phyloP scores from a whole-genome alignment of 2,329 filamentous ascomycete genomes.

The Teratosphaeria pseudoeucalypti region DNA sequence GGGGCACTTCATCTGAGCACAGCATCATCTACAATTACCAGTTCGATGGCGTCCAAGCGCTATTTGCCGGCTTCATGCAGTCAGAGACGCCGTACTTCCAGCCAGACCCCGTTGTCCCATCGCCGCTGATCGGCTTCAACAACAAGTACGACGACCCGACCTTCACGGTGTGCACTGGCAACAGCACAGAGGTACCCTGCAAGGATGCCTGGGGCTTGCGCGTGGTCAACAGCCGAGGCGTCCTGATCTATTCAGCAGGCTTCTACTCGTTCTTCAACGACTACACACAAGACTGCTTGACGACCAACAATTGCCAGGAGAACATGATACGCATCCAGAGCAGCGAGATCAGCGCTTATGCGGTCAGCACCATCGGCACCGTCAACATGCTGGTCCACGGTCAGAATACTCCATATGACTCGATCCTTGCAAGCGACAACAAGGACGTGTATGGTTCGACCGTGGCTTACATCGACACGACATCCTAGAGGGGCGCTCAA shows the following conservation, averaged over 20 bases:
- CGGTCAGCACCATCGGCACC: constrained; percentile 38
- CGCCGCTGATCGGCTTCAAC: constrained; percentile 43
- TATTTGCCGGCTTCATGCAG: constrained; percentile 43
- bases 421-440: constrained; percentile 33
- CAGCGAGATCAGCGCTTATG: constrained; percentile 36
- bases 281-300: constrained; percentile 42
- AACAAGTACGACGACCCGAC: constrained; percentile 32
- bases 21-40: constrained; percentile 46
- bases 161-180: constrained; percentile 27
- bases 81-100: constrained; percentile 44
- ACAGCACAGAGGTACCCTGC: constrained; percentile 15
- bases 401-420: constrained; percentile 14
- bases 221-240: constrained; percentile 26
- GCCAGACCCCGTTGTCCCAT: constrained; percentile 45
- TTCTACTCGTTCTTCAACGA: constrained; percentile 52
- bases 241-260: constrained; percentile 39
- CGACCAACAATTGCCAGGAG: constrained; percentile 39
- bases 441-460: constrained; percentile 40
- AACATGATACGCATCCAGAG: constrained; percentile 38
- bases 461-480: constrained; percentile 23
- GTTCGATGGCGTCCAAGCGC: constrained; percentile 39
- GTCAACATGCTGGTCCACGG: constrained; percentile 39
- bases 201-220: constrained; percentile 39
- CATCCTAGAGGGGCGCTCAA: background rate
- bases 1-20: constrained; percentile 44